Percentiles rank a stretch among this genome's conserved stretches.
Evolutionary conservation across 148 eudicot genomes (phyloP).

Genomic region (Rhododendron mucronatum): DNA sequence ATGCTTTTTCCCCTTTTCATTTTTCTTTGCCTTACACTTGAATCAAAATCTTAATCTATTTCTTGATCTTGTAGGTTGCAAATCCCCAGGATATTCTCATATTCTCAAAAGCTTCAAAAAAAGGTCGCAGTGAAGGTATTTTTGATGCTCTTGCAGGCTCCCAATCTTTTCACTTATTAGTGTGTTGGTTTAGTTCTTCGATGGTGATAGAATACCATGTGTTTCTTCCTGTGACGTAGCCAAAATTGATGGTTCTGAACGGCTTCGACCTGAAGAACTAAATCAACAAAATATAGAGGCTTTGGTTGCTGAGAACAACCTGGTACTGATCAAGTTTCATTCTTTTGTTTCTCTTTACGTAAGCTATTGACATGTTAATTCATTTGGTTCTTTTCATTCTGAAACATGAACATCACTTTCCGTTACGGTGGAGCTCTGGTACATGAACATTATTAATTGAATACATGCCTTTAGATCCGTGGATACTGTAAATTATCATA

Average conservation of each 20-base stretch:
- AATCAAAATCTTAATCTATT: conserved; percentile 2
- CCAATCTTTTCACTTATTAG: background rate
- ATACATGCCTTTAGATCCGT: background rate
- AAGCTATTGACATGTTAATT: background rate
- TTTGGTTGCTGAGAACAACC: conserved; percentile 93
- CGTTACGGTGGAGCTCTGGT: background rate
- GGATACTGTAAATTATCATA: background rate
- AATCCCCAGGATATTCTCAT: conserved; percentile 98
- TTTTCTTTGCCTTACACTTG: background rate
- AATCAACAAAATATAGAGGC: conserved; percentile 99
- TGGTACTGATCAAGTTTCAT: conserved; percentile 38
- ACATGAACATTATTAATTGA: background rate
- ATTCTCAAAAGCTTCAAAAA: conserved; percentile 82
- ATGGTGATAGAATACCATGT: conserved; percentile 1
- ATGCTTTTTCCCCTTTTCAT: background rate
- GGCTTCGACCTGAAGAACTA: conserved; percentile 92
- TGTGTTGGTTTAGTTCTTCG: conserved; percentile 1
- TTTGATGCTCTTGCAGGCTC: background rate
- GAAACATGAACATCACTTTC: conserved; percentile 3
- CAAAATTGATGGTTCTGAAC: conserved; percentile 71
- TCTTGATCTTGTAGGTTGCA: conserved; percentile 64
- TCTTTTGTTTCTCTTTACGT: background rate
- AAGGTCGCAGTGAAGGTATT: conserved; percentile 57
- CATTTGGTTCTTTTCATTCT: conserved; percentile 1
- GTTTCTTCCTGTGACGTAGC: conserved; percentile 29